phyloP scores from a whole-genome alignment of 352 stramenopile species.

The Lagenidium giganteum region DNA sequence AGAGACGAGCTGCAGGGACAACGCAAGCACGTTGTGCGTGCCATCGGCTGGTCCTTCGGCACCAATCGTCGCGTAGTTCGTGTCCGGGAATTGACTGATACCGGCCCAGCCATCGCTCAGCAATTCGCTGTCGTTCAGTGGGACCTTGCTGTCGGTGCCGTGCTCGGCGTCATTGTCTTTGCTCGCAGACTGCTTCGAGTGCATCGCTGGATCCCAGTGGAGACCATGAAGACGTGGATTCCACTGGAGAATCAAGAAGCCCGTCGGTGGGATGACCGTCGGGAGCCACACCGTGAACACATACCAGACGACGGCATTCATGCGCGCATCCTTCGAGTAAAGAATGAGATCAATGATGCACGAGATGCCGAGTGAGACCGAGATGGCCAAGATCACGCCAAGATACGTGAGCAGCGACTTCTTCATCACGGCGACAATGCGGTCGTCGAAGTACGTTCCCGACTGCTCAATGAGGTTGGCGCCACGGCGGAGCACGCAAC shows the following conservation, averaged over 20 bases:
- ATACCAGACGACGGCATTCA: slow-evolving; percentile 79
- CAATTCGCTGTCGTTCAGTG: slow-evolving; percentile 22
- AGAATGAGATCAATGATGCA: slow-evolving; percentile 61
- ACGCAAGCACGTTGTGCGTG: slow-evolving; percentile 68
- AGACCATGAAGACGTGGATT: slow-evolving; percentile 72
- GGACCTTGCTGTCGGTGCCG: slow-evolving; percentile 23
- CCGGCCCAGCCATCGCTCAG: slow-evolving; percentile 65
- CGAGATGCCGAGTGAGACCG: slow-evolving; percentile 52
- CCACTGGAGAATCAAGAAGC: slow-evolving; percentile 82
- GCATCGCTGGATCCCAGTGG: slow-evolving; percentile 56
- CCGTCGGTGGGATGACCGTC: slow-evolving; percentile 63
- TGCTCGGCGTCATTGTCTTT: slow-evolving; percentile 39
- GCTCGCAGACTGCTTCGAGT: slow-evolving; percentile 33
- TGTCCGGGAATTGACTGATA: slow-evolving; percentile 68
- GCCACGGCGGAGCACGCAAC: slow-evolving; percentile 64
- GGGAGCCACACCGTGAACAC: slow-evolving; percentile 75
- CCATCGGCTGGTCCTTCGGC: slow-evolving; percentile 50
- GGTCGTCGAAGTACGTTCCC: slow-evolving; percentile 66
- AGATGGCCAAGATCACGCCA: slow-evolving; percentile 67
- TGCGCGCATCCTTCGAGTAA: slow-evolving; percentile 51
- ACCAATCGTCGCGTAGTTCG: slow-evolving; percentile 61
- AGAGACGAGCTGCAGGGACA: slow-evolving; percentile 65
- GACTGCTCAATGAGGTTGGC: slow-evolving; percentile 70
- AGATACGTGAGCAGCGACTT: slow-evolving; percentile 79
- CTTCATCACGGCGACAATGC: slow-evolving; percentile 67